Conservation (phyloP, 176 grass and related monocot genomes). For the Avena insularis region DNA sequence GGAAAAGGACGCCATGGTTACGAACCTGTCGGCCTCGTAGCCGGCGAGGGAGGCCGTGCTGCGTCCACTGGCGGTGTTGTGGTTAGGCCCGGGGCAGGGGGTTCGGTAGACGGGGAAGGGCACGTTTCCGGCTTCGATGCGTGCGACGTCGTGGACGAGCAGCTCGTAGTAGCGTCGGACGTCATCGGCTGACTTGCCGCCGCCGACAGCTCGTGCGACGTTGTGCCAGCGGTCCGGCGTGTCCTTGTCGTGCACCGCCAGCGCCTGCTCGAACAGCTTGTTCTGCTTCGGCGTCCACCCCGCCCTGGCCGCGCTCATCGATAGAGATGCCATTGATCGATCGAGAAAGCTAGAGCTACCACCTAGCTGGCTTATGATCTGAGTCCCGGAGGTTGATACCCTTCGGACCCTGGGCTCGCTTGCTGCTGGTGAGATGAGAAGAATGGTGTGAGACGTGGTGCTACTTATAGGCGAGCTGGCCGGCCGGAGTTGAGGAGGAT, state of each 20-base stretch:
- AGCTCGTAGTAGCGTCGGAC: not conserved
- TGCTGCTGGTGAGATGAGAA: conserved; percentile 25
- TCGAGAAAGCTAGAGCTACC: not conserved
- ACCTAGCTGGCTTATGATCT: not conserved
- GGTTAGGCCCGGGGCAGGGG: not conserved
- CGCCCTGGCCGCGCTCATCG: not conserved
- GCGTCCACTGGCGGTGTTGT: not conserved
- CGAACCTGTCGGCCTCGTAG: conserved; percentile 12
- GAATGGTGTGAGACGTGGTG: not conserved
- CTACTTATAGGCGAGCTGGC: conserved; percentile 46
- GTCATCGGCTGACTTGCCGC: not conserved
- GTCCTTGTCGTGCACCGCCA: not conserved
- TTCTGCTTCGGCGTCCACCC: not conserved
- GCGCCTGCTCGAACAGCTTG: conserved; percentile 15
- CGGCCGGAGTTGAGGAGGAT: not conserved
- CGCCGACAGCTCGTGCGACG: not conserved
- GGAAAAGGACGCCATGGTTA: not conserved
- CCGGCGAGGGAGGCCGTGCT: not conserved
- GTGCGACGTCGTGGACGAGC: not conserved
- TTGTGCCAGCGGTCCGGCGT: conserved; percentile 7
- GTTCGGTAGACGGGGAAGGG: not conserved
- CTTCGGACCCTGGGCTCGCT: not conserved
- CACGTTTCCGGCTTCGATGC: not conserved
- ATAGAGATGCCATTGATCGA: not conserved
- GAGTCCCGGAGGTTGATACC: not conserved